Evolutionary conservation across 495 filamentous ascomycete genomes (phyloP), one percentile per base, ranked within the genome.

Genomic region (Evansstolkia leycettana): DNA sequence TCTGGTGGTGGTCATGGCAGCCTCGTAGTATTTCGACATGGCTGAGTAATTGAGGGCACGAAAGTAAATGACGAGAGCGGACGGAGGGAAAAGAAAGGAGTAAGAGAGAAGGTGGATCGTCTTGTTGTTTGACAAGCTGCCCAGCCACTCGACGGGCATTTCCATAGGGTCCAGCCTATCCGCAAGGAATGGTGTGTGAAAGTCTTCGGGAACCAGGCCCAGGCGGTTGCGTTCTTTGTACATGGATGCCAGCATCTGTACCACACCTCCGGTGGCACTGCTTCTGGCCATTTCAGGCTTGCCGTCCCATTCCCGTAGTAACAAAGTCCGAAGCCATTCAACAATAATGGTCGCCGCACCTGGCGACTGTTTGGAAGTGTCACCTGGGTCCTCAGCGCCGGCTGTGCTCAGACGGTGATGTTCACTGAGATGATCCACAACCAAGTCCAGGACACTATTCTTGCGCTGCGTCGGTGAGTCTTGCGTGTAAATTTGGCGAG

Each of bases 21-120:
- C 67, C 46, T 89, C 82, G 46, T 74, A 84, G 6, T 77, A 69
- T 31, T 76, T 73, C 15, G 73, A 82, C 88, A 95, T 94, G 17
- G 69, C 67, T 0, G 77, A 75, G 44, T 82, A 81, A 46, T 94
- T 94, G 38, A 94, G 74, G n/a, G 85, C 73, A 3, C 88, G 80
- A 47, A 94, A 94, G 48, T 86, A 93, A 0, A 76, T 79, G 25
- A 93, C 79, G 6, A 90, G 58, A 9, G 72, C 72, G 0, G 78
- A 65, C 0, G 78, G 73, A 17, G 69, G 75, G 34, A 94, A 94
- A 0, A 95, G 62, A 52, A 84, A 94, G 1, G 84, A 72, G 41
- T 82, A 83, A 27, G 84, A 78, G 2, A 95, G 62, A 1, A 94
- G 60, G 52, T 95, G 88, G 24, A 82, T 55, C 2, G 64, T 75